These are phyloP conservation scores for Elongisporangium senticosum DNA, from an alignment of 352 stramenopile species.

Conservation along the genomic window DNA sequence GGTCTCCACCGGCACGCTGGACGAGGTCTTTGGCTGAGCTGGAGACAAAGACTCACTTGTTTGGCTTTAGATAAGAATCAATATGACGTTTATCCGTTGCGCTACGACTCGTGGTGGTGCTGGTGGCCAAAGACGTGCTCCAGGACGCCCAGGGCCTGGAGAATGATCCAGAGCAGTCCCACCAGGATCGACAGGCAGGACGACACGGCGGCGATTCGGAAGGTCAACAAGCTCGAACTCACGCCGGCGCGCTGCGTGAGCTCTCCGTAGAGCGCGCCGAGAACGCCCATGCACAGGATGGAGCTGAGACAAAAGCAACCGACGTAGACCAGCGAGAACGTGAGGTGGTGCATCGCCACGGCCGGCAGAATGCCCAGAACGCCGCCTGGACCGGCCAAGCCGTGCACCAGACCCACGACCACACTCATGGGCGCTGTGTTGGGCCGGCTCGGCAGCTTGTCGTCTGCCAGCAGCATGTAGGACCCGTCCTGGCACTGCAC, in stretches of 20 bases:
- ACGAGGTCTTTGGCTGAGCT: conserved; percentile 57
- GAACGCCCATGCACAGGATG: conserved; percentile 85
- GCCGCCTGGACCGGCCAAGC: conserved; percentile 69
- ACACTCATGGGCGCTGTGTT: conserved; percentile 17
- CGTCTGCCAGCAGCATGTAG: conserved; percentile 37
- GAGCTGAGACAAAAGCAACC: conserved; percentile 80
- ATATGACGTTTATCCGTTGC: no score
- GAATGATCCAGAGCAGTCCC: conserved; percentile 61
- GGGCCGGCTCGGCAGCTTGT: conserved; percentile 1
- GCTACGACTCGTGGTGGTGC: conserved; percentile 2
- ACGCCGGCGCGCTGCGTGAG: conserved; percentile 27
- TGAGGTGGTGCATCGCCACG: conserved; percentile 52
- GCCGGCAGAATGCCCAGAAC: conserved; percentile 84
- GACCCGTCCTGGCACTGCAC: conserved; percentile 52
- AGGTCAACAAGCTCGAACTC: conserved; percentile 23
- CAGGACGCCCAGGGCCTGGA: conserved; percentile 54
- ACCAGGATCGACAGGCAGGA: conserved; percentile 54
- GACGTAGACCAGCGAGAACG: conserved; percentile 56
- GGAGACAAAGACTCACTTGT: conserved; percentile 1
- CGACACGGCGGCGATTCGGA: conserved; percentile 44
- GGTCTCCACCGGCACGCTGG: conserved; percentile 56
- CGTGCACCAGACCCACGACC: conserved; percentile 80
- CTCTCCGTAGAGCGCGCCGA: conserved; percentile 80
- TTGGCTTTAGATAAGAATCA: conserved; percentile 1
- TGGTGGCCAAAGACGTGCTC: conserved; percentile 56